A percentile compares a stretch with the other conserved stretches of the same genome.
These are phyloP conservation scores for Blastocystis sp. DNA, from an alignment of 352 stramenopile genomes.

Conservation along the genomic window DNA sequence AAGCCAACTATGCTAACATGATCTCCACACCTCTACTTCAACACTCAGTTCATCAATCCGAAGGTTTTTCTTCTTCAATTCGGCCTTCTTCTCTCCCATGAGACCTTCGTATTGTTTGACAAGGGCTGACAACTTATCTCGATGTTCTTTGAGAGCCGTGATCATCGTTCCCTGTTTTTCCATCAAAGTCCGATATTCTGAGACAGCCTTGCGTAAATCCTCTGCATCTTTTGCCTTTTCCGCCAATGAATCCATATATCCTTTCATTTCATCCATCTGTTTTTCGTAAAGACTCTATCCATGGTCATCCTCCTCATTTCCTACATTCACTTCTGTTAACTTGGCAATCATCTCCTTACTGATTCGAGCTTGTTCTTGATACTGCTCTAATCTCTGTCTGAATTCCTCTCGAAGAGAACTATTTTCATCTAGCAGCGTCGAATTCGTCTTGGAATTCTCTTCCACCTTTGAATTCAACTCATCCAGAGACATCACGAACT, in stretches of 20 bases:
- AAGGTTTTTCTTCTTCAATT: slow-evolving; percentile 43
- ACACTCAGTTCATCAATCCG: background rate
- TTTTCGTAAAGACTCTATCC: slow-evolving; percentile 6
- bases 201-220: background rate
- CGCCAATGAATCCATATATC: background rate
- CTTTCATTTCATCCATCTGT: background rate
- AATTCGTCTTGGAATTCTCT: slow-evolving; percentile 32
- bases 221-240: slow-evolving; percentile 41
- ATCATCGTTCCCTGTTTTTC: slow-evolving; percentile 28
- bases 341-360: slow-evolving; percentile 58
- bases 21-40: background rate
- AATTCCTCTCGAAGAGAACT: slow-evolving; percentile 5
- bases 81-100: background rate
- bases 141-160: background rate
- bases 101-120: slow-evolving; percentile 32
- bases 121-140: background rate
- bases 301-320: background rate
- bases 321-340: slow-evolving; percentile 29
- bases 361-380: slow-evolving; percentile 27
- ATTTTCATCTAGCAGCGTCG: slow-evolving; percentile 22
- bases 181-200: slow-evolving; percentile 31
- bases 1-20: background rate
- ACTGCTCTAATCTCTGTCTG: background rate
- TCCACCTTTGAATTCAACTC: slow-evolving; percentile 31
- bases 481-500: slow-evolving; percentile 49